Percentiles rank a stretch among this genome's conserved stretches.
phyloP scores from a whole-genome alignment of 2,329 filamentous ascomycete species.

The Coniella lustricola region DNA sequence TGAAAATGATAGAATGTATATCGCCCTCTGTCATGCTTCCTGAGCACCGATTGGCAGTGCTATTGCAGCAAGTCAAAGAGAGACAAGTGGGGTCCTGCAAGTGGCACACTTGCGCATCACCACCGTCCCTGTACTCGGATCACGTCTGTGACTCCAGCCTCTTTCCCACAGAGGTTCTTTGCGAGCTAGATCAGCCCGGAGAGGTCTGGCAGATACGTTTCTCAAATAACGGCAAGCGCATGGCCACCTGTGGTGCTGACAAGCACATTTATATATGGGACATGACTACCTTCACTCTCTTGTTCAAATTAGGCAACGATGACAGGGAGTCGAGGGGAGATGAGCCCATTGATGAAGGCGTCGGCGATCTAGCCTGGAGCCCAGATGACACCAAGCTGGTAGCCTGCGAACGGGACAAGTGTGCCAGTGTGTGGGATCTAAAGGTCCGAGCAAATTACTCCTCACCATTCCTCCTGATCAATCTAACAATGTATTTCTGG shows the following conservation, averaged over 20 bases:
- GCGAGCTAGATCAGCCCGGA: constrained; percentile 68
- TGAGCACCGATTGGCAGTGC: constrained; percentile 73
- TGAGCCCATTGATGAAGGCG: constrained; percentile 38
- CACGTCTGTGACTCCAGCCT: constrained; percentile 73
- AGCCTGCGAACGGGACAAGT: constrained; percentile 70
- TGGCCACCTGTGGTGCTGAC: constrained; percentile 78
- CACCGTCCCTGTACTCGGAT: constrained; percentile 83
- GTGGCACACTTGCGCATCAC: constrained; percentile 74
- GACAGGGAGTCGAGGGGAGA: not conserved
- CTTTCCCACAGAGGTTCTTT: constrained; percentile 67
- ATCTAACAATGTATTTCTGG: not conserved
- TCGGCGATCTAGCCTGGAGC: constrained; percentile 83
- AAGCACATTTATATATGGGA: constrained; percentile 76
- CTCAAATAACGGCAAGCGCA: constrained; percentile 73
- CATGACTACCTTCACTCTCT: constrained; percentile 58
- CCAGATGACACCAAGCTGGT: constrained; percentile 83
- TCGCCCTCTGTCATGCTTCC: constrained; percentile 97
- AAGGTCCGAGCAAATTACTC: constrained; percentile 43
- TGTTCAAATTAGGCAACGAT: constrained; percentile 61
- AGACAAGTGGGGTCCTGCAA: constrained; percentile 76
- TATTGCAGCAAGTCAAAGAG: constrained; percentile 78
- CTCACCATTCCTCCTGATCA: not conserved
- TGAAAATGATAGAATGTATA: constrained; percentile 59
- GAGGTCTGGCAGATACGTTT: constrained; percentile 93
- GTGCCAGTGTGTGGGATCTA: constrained; percentile 69